Base-by-base conservation (phyloP, 495 filamentous ascomycete species). In the Hypoxylon intermedium region DNA sequence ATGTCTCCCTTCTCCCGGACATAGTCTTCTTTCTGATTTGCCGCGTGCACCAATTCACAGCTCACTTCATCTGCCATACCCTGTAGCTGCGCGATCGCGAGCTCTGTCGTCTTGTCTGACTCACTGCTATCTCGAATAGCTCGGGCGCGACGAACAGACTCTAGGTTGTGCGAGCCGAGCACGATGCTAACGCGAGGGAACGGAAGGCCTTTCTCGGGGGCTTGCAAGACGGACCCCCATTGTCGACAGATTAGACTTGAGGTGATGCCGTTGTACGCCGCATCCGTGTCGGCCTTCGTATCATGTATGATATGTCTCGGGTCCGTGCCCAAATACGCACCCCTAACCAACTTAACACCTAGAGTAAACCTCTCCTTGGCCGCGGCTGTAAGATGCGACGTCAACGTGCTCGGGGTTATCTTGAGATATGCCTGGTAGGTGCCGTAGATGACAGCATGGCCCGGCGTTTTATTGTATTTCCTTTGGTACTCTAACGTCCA, bases 51-150 rank as follows among this genome's bases (percentile, higher is more conserved):
- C 12, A 97, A 76, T 66, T 90, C 88, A 60, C 90, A 89, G 74
- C 87, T 91, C 16, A 98, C 86, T 67, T 98, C 94, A 59, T 98
- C 94, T 12, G 94, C 94, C 94, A 97, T 97, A 16, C 94, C 94
- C 80, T 93, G 89, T 5, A 98, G 82, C 74, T 98, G 94, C 5
- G 90, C 93, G 73, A 92, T 96, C 21, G 85, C 85, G 12, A 96
- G 78, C 18, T 89, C 82, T 6, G 81, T 77, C 30, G 83, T 80
- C 20, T 90, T 72, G 38, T 56, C 62, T 0, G 75, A 74, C 12
- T n/a, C n/a, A 51, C 44, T 9, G 65, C 59, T 16, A 15, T 76
- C 69, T 13, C 73, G 47, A 9, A 82, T 67, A 21, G 63, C 67
- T 37, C 89, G 85, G 2, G 90, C 90, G 67, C 85, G 87, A 26